Evolutionary conservation across 2,329 filamentous ascomycete species (phyloP).

Genomic region (Tolypocladium ophioglossoides): DNA sequence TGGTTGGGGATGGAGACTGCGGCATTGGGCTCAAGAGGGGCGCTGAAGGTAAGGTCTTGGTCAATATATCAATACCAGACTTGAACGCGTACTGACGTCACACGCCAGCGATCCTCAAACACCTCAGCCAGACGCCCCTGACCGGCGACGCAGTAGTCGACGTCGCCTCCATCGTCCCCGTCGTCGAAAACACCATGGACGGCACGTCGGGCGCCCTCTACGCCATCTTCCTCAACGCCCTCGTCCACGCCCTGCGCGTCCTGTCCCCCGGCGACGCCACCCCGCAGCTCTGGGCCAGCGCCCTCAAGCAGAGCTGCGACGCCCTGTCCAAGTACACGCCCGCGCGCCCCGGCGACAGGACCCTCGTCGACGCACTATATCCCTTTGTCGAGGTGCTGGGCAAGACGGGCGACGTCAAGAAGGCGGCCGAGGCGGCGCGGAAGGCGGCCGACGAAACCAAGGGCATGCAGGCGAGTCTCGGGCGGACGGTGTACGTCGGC

Average conservation of each 20-base stretch:
- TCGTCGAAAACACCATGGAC: constrained; percentile 49
- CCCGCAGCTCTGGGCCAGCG: constrained; percentile 43
- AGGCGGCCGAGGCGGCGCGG: constrained; percentile 65
- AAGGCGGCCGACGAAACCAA: constrained; percentile 75
- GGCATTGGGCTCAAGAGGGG: constrained; percentile 78
- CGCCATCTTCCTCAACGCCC: constrained; percentile 83
- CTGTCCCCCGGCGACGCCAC: constrained; percentile 28
- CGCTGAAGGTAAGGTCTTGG: constrained; percentile 50
- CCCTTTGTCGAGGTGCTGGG: constrained; percentile 72
- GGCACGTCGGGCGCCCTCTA: constrained; percentile 51
- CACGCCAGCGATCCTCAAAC: constrained; percentile 37
- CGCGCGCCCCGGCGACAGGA: constrained; percentile 79
- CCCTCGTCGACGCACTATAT: constrained; percentile 77
- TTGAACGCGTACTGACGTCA: neutral
- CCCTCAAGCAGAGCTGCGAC: constrained; percentile 59
- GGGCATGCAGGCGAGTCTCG: constrained; percentile 83
- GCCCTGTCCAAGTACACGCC: constrained; percentile 78
- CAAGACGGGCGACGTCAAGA: constrained; percentile 52
- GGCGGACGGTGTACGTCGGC: constrained; percentile 36
- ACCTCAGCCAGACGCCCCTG: constrained; percentile 32
- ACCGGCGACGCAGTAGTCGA: constrained; percentile 43
- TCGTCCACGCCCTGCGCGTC: constrained; percentile 51
- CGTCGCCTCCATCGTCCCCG: constrained; percentile 38
- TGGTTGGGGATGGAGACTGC: constrained; percentile 86
- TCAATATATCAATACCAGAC: neutral